A percentile compares a stretch with the other conserved stretches of the same genome.
Conservation (phyloP, 768 basidiomycete species). For the Termitomyces sp. region DNA sequence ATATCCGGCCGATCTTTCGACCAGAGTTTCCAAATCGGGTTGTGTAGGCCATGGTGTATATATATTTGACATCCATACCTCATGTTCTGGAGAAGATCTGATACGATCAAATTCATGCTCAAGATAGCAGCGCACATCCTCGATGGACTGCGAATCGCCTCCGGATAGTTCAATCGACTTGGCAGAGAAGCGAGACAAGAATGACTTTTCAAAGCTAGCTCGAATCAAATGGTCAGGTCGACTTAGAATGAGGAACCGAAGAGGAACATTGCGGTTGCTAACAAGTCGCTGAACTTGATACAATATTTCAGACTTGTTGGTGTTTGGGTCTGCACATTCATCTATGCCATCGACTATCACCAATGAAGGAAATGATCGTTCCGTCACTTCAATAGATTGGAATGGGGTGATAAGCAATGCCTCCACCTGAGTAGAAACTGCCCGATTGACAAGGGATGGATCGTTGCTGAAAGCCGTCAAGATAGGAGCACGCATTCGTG, state of each 20-base stretch:
- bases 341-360: background rate
- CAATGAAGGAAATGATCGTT: background rate
- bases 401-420: background rate
- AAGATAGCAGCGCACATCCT: conserved; percentile 5
- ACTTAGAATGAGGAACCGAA: conserved; percentile 9
- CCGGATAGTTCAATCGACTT: background rate
- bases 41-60: conserved; percentile 7
- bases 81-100: background rate
- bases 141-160: background rate
- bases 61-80: background rate
- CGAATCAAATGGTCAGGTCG: conserved; percentile 4
- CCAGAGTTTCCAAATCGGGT: background rate
- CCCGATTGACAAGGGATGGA: background rate
- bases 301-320: background rate
- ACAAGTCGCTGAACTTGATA: background rate
- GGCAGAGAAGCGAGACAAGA: background rate
- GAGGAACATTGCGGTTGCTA: background rate
- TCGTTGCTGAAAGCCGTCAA: background rate
- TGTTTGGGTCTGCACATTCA: background rate
- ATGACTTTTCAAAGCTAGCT: background rate
- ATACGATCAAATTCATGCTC: conserved; percentile 3
- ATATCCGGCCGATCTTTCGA: conserved; percentile 5
- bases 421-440: background rate
- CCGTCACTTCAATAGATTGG: background rate
- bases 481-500: background rate